These are phyloP conservation scores for Cetradonia linearis DNA, from an alignment of 495 filamentous ascomycete genomes.

Conservation along the genomic window DNA sequence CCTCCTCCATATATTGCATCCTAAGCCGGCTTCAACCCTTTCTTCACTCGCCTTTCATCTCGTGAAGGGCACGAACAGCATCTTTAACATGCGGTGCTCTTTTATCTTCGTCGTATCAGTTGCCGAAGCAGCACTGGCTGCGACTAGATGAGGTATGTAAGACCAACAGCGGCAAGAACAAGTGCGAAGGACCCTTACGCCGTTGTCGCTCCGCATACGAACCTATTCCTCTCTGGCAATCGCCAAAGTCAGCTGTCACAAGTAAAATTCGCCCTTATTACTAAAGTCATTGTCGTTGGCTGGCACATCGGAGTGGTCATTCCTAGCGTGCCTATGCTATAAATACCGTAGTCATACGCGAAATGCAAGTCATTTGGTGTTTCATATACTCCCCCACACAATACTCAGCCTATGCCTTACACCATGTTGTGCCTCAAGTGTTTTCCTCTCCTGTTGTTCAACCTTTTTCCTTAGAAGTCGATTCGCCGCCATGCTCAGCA, in stretches of 20 bases:
- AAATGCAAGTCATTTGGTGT: too few species aligned
- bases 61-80: background rate
- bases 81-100: background rate
- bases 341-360: too few species aligned
- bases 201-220: background rate
- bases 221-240: background rate
- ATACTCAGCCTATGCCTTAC: background rate
- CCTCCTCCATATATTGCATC: too few species aligned
- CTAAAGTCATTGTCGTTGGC: background rate
- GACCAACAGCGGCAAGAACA: background rate
- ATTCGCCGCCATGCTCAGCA: background rate
- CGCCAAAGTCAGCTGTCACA: background rate
- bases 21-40: too few species aligned
- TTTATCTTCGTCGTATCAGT: background rate
- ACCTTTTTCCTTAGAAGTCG: background rate
- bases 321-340: background rate
- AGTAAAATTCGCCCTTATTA: background rate
- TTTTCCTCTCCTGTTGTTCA: too few species aligned
- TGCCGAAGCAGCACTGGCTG: background rate
- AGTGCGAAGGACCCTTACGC: background rate
- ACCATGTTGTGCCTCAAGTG: background rate
- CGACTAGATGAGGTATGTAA: too few species aligned
- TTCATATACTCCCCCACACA: too few species aligned
- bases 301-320: background rate
- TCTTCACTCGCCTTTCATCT: background rate